phyloP scores from a whole-genome alignment of 2,329 filamentous ascomycete genomes.

The Colletotrichum viniferum region DNA sequence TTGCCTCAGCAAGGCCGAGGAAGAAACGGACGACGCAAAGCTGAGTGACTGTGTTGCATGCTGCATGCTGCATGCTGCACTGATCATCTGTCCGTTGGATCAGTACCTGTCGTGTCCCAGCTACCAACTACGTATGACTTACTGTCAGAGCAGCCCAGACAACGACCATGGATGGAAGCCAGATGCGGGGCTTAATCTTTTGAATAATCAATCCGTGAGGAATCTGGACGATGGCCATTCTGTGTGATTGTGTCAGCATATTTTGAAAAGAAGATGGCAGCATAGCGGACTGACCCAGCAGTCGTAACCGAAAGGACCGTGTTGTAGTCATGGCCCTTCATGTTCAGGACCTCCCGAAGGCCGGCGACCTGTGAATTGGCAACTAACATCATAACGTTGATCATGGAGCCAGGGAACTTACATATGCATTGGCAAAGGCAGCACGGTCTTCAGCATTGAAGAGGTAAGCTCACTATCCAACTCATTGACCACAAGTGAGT shows the following conservation, averaged over 20 bases:
- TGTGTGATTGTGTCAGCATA: background rate
- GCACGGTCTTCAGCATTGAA: slow-evolving; percentile 7
- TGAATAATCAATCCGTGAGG: slow-evolving; percentile 51
- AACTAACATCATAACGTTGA: background rate
- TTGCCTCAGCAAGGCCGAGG: slow-evolving; percentile 41
- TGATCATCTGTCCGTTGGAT: slow-evolving; percentile 11
- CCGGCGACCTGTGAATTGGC: slow-evolving; percentile 48
- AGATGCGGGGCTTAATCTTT: slow-evolving; percentile 52
- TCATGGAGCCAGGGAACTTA: background rate
- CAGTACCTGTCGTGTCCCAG: background rate
- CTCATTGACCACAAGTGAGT: background rate
- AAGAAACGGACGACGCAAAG: slow-evolving; percentile 45
- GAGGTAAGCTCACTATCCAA: background rate
- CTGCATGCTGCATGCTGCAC: slow-evolving; percentile 26
- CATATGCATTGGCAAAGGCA: slow-evolving; percentile 22
- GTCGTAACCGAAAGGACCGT: slow-evolving; percentile 53
- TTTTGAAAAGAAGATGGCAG: rapidly evolving
- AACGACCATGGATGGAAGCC: slow-evolving; percentile 51
- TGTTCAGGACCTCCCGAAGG: slow-evolving; percentile 57
- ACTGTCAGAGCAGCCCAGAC: slow-evolving; percentile 52
- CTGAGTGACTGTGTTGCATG: slow-evolving; percentile 29
- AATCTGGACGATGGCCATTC: slow-evolving; percentile 43
- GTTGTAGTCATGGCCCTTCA: slow-evolving; percentile 67
- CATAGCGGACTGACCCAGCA: background rate
- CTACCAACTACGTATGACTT: rapidly evolving